Evolutionary conservation across 202 grass and related monocot species (phyloP).

Genomic region (Dendrocalamus latiflorus): DNA sequence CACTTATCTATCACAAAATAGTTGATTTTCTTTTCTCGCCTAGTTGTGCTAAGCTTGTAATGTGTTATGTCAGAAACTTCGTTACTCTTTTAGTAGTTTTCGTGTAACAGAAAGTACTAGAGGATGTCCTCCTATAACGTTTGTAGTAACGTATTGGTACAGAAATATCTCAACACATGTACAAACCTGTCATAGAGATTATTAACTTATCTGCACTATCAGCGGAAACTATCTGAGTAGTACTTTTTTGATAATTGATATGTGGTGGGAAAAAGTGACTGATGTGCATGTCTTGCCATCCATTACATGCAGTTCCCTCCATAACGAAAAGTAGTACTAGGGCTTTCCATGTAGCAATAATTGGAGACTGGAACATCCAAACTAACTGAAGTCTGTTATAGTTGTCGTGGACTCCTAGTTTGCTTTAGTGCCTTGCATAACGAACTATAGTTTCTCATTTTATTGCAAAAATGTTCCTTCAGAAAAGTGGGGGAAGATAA

Average conservation of each 20-base stretch:
- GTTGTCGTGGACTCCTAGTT: neutral
- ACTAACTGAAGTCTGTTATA: neutral
- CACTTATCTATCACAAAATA: neutral
- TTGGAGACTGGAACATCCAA: constrained; percentile 3
- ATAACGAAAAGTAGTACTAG: neutral
- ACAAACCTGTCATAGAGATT: too few relatives aligned
- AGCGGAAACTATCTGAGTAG: neutral
- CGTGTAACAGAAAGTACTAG: too few relatives aligned
- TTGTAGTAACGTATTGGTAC: neutral
- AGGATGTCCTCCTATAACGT: neutral
- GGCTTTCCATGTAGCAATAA: neutral
- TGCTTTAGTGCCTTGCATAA: neutral
- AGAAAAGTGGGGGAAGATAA: neutral
- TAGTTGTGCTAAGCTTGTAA: neutral
- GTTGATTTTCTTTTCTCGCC: neutral
- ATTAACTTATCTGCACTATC: neutral
- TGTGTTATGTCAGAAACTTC: neutral
- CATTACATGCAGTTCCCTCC: neutral
- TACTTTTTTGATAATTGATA: neutral
- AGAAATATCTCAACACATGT: neutral
- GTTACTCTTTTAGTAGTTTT: neutral
- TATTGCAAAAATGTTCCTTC: neutral
- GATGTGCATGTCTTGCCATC: neutral
- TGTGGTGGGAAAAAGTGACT: neutral
- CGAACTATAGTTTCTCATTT: neutral